Evolutionary conservation across 148 eudicot genomes (phyloP).

Genomic region (Gaultheria prostrata): DNA sequence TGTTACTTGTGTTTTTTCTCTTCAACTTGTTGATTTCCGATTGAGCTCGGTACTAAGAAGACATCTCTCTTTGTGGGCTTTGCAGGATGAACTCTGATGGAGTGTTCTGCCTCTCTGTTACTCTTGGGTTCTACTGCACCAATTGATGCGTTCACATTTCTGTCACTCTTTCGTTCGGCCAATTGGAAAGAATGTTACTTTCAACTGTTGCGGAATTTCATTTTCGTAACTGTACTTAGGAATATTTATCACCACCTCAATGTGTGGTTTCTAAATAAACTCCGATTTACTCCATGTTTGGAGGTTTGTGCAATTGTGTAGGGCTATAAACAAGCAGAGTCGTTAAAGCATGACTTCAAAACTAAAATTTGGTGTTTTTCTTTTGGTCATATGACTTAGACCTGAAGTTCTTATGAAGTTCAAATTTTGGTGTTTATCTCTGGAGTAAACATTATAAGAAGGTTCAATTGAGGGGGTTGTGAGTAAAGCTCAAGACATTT

Average conservation of each 20-base stretch:
- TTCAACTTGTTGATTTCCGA: neutral
- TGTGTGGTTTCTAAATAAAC: neutral
- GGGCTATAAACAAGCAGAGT: neutral
- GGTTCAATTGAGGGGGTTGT: neutral
- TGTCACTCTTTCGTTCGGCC: neutral
- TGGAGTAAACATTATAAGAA: neutral
- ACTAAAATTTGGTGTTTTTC: neutral
- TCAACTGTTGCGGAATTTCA: neutral
- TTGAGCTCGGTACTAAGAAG: neutral
- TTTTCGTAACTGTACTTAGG: neutral
- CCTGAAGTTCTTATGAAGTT: neutral
- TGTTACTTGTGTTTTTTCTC: neutral
- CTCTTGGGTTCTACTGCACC: neutral
- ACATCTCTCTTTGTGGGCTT: neutral
- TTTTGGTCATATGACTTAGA: neutral
- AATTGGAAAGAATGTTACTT: neutral
- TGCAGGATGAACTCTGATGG: conserved; percentile 64
- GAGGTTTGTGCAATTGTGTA: neutral
- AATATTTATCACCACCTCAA: neutral
- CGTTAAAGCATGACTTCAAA: neutral
- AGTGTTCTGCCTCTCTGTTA: neutral
- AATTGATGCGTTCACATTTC: neutral
- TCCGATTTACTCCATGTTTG: neutral
- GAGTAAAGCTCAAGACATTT: neutral
- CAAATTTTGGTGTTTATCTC: neutral